These are phyloP conservation scores for Aphanomyces astaci DNA, from an alignment of 352 stramenopile species.

Conservation along the genomic window DNA sequence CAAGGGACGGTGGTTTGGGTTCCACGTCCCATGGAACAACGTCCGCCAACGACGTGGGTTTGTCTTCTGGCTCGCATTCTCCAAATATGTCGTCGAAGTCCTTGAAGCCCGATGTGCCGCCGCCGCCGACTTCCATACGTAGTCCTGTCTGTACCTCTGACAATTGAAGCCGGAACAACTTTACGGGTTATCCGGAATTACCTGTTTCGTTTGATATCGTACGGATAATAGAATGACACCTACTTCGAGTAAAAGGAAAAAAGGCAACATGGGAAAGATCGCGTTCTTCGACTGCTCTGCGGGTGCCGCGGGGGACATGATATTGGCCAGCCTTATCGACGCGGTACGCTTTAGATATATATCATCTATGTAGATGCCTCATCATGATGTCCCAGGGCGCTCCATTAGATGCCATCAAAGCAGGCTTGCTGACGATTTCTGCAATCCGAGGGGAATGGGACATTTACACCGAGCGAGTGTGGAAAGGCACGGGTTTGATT, in stretches of 20 bases:
- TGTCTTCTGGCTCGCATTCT: neutral
- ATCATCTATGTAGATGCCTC: neutral
- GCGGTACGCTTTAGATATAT: conserved; percentile 46
- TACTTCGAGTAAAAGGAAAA: too few relatives aligned
- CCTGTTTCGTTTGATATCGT: neutral
- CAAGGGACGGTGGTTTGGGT: neutral
- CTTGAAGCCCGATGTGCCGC: conserved; percentile 3
- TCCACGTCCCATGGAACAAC: neutral
- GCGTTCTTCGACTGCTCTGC: conserved; percentile 87
- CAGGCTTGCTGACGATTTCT: conserved; percentile 44
- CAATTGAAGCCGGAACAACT: neutral
- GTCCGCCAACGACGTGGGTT: neutral
- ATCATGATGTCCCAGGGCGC: conserved; percentile 37
- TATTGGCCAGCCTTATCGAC: conserved; percentile 83
- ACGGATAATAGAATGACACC: too few relatives aligned
- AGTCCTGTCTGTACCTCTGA: neutral
- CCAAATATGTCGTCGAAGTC: conserved; percentile 20
- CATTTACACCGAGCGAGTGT: conserved; percentile 55
- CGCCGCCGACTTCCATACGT: conserved; percentile 1
- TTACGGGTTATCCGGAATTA: neutral
- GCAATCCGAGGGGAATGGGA: conserved; percentile 82
- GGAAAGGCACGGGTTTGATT: conserved; percentile 84
- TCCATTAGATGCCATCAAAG: conserved; percentile 44
- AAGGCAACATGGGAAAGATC: conserved; percentile 31
- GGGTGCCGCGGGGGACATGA: conserved; percentile 87